Base-by-base conservation (phyloP, 345 rosid genomes). In the Mercurialis annua region DNA sequence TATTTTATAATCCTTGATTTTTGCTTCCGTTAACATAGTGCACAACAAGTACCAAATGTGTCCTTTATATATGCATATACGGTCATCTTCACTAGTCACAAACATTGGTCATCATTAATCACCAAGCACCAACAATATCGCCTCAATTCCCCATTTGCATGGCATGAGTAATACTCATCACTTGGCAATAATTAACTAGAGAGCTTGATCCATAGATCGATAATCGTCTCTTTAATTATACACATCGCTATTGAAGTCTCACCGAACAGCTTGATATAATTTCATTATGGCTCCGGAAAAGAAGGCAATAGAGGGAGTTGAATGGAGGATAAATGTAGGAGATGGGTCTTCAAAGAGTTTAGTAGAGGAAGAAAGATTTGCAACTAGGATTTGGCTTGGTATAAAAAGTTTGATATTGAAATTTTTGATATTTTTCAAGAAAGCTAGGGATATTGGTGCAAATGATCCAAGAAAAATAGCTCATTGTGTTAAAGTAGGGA, bases 401-500 rank as follows among this genome's bases (percentile, higher is more conserved):
- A 24, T 77, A 10, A 68, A 71, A 63, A 58, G 71, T n/a, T 46
- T 68, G 30, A 61, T 59, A 30, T 33, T 58, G 21, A 77, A 66
- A 66, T 69, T 81, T 6, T 31, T 67, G 65, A 68, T 50, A 11
- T 82, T 82, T 55, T 68, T 81, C 1, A 23, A 54, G 69, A 75
- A 46, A 58, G 79, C 83, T 44, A 63, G 79, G 82, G 63, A 65
- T 2, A 21, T 76, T 51, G 83, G 56, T 5, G 76, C 27, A 5
- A 77, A 67, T 59, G 87, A 83, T 47, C 83, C 85, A 1, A 77
- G 76, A 61, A 83, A 83, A 78, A 64, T 77, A 12, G 57, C 79
- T 60, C 87, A 83, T 60, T 58, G 85, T 70, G 61, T 83, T 0
- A 79, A 83, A 43, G 83, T 79, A 29, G 87, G 83, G 12, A 59